phyloP scores from a whole-genome alignment of 352 stramenopile species.

The Globisporangium solare region DNA sequence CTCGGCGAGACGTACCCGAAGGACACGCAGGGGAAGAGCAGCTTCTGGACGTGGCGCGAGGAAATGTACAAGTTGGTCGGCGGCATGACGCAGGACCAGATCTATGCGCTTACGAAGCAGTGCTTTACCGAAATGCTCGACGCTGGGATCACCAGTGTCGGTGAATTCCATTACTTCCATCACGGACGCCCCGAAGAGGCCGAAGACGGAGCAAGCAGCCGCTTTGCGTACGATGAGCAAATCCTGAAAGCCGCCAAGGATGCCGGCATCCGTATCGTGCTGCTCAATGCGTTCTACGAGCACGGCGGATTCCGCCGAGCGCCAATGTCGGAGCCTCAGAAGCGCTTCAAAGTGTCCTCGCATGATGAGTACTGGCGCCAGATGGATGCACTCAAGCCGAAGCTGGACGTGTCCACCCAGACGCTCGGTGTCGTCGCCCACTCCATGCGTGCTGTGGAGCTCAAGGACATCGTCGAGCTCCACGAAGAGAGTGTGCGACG shows the following conservation, averaged over 20 bases:
- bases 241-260: slow-evolving; percentile 57
- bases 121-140: slow-evolving; percentile 80
- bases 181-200: slow-evolving; percentile 36
- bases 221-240: slow-evolving; percentile 67
- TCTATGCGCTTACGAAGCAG: slow-evolving; percentile 64
- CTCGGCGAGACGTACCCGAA: slow-evolving; percentile 77
- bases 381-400: slow-evolving; percentile 48
- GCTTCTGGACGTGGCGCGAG: slow-evolving; percentile 80
- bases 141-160: slow-evolving; percentile 70
- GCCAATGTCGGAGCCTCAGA: slow-evolving; percentile 55
- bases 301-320: slow-evolving; percentile 59
- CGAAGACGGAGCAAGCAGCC: slow-evolving; percentile 21
- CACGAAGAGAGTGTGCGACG: slow-evolving; percentile 60
- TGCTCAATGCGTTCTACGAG: slow-evolving; percentile 76
- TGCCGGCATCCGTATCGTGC: slow-evolving; percentile 64
- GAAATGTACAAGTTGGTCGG: slow-evolving; percentile 82
- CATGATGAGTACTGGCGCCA: slow-evolving; percentile 62
- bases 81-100: slow-evolving; percentile 52
- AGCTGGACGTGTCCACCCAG: slow-evolving; percentile 32
- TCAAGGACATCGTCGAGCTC: slow-evolving; percentile 55
- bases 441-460: slow-evolving; percentile 66
- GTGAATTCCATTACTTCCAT: slow-evolving; percentile 83
- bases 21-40: slow-evolving; percentile 29
- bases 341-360: slow-evolving; percentile 68
- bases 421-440: slow-evolving; percentile 69